Evolutionary conservation across 23 red algal genomes (phyloP).

Genomic region (Gracilaria vermiculophylla): DNA sequence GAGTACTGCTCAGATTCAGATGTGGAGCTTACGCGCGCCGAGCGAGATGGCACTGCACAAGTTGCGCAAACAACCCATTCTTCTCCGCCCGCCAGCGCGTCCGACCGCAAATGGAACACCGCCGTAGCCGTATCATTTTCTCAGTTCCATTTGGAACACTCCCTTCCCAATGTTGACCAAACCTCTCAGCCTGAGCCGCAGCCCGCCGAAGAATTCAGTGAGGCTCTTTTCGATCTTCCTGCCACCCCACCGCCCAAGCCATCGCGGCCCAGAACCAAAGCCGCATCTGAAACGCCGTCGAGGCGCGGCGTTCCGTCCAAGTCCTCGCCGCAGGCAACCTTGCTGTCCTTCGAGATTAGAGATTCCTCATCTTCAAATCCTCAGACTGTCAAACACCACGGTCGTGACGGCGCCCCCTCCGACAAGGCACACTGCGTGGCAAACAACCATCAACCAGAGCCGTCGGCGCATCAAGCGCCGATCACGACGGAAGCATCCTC

Average conservation of each 20-base stretch:
- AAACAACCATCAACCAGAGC: too few species aligned
- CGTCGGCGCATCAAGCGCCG: too few species aligned
- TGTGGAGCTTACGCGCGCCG: slow-evolving; percentile 40
- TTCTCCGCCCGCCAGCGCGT: background rate
- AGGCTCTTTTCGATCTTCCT: background rate
- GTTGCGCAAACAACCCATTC: slow-evolving; percentile 23
- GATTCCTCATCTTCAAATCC: too few species aligned
- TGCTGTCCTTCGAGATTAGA: too few species aligned
- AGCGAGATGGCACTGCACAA: slow-evolving; percentile 23
- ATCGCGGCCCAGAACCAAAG: background rate
- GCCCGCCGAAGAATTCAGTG: background rate
- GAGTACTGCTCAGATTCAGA: slow-evolving; percentile 39
- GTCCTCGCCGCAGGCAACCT: too few species aligned
- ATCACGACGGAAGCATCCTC: too few species aligned
- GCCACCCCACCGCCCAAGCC: background rate
- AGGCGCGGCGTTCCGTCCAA: too few species aligned
- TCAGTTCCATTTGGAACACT: background rate
- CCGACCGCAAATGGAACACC: background rate
- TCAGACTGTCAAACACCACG: too few species aligned
- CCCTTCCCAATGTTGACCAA: background rate
- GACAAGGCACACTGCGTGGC: too few species aligned
- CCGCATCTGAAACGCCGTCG: background rate
- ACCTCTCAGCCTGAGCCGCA: background rate
- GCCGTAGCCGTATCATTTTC: background rate
- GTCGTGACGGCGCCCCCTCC: too few species aligned